Base-by-base conservation (phyloP, 2,329 filamentous ascomycete genomes). In the Colletotrichum sp. region DNA sequence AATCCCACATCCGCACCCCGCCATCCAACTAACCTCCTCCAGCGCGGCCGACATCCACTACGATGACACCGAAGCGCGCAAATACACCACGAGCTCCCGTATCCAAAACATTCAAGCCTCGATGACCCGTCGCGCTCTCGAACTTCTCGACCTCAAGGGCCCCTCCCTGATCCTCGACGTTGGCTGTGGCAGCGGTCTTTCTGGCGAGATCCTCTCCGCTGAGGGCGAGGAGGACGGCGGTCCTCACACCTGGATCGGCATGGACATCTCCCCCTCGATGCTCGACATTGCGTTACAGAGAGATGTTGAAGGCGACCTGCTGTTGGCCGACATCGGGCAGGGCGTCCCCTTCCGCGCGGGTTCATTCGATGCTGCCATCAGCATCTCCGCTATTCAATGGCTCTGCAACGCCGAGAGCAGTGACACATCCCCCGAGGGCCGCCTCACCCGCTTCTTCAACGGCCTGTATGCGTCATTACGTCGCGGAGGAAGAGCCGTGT, bases 41-140 rank as follows among this genome's bases (percentile, higher is more conserved):
- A 98, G 95, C 83, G 95, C 96, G 67, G 96, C 97, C 79, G 97
- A 99, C 87, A 94, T 99, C 83, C 98, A 98, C 89, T 99, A 99
- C 90, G 94, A 98, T 89, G 96, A 99, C 87, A 90, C 90, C 85
- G 96, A 98, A 89, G 96, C 97, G 36, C 94, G 95, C 84, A 99
- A 99, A 89, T 99, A 99, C 89, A 99, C 97, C 10, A 98, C 96
- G 6, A 96, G 93, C 78, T 98, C 96, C 6, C 95, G 97, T 78
- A 99, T 99, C 83, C 95, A 97, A 82, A 96, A 95, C 80, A 98
- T 99, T 81, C 97, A 99, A 86, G 94, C 96, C 1, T 92, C 93
- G 78, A 99, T 99, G 97, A 98, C 97, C 32, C 91, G 95, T 80
- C 95, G 97, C 72, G 97, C 97, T 39, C 94, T 99, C 78, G 94